Base-by-base conservation (phyloP, 1,284 basidiomycete genomes). In the Apiotrichum domesticum region DNA sequence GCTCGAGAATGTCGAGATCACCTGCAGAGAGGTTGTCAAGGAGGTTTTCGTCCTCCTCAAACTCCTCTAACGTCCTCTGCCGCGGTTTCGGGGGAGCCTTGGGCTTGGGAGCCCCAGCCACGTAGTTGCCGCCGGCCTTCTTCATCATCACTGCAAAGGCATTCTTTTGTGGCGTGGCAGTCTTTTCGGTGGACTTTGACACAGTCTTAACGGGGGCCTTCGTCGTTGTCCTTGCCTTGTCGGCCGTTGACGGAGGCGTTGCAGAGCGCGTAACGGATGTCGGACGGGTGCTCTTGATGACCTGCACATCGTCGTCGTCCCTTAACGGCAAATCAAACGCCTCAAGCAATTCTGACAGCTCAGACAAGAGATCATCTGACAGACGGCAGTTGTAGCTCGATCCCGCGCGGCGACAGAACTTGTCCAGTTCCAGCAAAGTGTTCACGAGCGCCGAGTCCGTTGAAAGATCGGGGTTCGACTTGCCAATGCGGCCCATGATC, bases 401-500 rank as follows among this genome's bases (percentile, higher is more conserved):
- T 4, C 65, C 58, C 0, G 63, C 63, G 35, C 71, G 70, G 1
- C 75, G 69, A 57, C 68, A 71, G 58, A 75, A 77, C 49, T 72
- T 73, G 55, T 77, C 72, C 15, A 77, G 67, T 51, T 75, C 72
- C 34, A 65, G 45, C 6, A 74, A 56, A 2, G 71, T 65, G 21
- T 48, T 53, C 51, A 69, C 66, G 1, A 72, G 63, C 9, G 59
- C 51, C 1, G 63, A 63, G 9, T 66, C 60, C 21, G 60, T 57
- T 4, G 64, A 46, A 3, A 72, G 48, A 45, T 74, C 68, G 0
- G 69, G 63, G 3, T 56, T 57, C 0, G 65, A 59, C 50, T 68
- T 70, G 48, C 50, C 55, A 48, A 73, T 67, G 4, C 85, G 83
- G 34, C 83, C 81, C 46, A 94, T 79, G 37, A 95, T 79, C 8